phyloP scores from a whole-genome alignment of 352 stramenopile genomes.

The Phytophthora fragariae region DNA sequence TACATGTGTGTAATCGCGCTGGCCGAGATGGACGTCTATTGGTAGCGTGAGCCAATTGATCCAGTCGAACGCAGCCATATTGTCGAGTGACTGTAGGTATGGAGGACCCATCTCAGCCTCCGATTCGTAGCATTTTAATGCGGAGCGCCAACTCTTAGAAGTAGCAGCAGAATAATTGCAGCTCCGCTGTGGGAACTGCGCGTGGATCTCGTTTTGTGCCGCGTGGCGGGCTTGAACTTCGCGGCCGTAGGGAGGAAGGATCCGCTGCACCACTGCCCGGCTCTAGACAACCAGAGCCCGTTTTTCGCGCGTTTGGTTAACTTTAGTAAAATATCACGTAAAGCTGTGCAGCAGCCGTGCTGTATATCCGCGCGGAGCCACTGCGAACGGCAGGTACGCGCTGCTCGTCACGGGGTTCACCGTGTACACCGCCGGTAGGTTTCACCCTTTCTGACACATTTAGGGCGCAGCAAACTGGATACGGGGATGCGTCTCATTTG shows the following conservation, averaged over 20 bases:
- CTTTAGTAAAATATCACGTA: not conserved
- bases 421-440: not conserved
- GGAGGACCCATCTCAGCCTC: not conserved
- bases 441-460: not conserved
- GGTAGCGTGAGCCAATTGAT: not conserved
- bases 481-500: not conserved
- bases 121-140: not conserved
- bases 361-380: not conserved
- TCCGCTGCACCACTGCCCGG: not conserved
- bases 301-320: not conserved
- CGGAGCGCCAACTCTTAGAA: not conserved
- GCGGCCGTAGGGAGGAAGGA: not conserved
- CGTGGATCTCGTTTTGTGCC: not conserved
- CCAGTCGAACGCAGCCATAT: not conserved
- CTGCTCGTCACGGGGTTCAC: not conserved
- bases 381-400: not conserved
- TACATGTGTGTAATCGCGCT: not conserved
- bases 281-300: not conserved
- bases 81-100: not conserved
- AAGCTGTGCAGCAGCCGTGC: conserved; percentile 2
- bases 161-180: not conserved
- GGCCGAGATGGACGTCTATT: not conserved
- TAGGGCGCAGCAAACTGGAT: not conserved
- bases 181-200: too few species aligned
- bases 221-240: not conserved